Evolutionary conservation across 106 monocot species (phyloP), one percentile per base, ranked within the genome.

Genomic region (Ottelia alismoides): DNA sequence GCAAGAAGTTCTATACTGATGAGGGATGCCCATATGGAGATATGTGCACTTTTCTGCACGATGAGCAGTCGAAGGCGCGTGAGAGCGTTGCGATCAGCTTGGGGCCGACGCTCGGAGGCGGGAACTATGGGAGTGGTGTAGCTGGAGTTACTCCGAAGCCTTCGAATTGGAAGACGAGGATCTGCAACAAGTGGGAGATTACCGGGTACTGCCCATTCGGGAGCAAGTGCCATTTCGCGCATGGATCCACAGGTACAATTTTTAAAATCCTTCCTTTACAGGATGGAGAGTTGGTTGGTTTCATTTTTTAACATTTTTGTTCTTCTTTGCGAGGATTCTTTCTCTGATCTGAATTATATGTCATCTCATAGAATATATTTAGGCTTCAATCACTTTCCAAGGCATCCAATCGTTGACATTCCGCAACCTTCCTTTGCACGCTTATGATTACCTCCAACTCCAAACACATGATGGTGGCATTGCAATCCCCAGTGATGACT

Each of bases 121-220:
- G 75, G 27, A 68, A 68, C 1, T 70, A 67, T 50, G 70, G 52
- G 10, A 57, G 11, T 16, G 72, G 45, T 21, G 65, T 30, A 0
- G 52, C 45, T 45, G 82, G 65, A 19, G 21, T 44, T 2, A 70
- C 11, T 62, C 98, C 74, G 72, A 98, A 98, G 58, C 90, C 90
- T 16, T 85, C 84, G 0, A 90, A 98, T 73, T 98, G 98, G 98
- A 98, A 98, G 77, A 98, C 98, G 0, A 78, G 90, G 70, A 98
- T 98, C 25, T 90, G 98, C 58, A 98, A 98, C 74, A 98, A 98
- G 75, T 98, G 98, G 98, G 98, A 98, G 70, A 86, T 80, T 76
- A 98, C 98, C 25, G 85, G 90, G 2, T 83, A 90, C 48, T 98
- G 89, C 51, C 90, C 89, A 0, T 98, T 98, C 45, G 98, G 98